Evolutionary conservation across 179 eudicot genomes (phyloP).

Genomic region (Beta macrorhiza): DNA sequence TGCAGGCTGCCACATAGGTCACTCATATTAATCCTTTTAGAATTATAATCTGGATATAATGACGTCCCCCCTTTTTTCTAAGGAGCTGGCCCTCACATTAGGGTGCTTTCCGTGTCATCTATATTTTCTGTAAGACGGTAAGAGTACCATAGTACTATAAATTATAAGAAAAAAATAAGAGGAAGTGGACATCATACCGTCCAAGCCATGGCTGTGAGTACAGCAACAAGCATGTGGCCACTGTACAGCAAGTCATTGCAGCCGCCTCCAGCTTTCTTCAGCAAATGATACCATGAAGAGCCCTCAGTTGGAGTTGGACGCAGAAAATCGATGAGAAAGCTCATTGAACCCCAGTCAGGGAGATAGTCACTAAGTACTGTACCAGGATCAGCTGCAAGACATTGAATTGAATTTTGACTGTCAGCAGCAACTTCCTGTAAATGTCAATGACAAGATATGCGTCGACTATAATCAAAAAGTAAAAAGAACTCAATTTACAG

Average conservation of each 20-base stretch:
- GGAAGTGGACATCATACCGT: slow-evolving; percentile 52
- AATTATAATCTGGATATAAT: not conserved
- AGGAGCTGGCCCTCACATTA: not conserved
- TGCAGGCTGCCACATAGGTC: too few species aligned
- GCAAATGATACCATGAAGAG: slow-evolving; percentile 71
- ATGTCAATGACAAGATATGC: not conserved
- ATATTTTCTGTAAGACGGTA: not conserved
- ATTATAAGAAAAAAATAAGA: not conserved
- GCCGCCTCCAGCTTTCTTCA: slow-evolving; percentile 93
- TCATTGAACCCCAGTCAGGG: slow-evolving; percentile 94
- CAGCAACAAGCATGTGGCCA: slow-evolving; percentile 98
- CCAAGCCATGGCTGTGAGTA: slow-evolving; percentile 99
- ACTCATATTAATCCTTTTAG: not conserved
- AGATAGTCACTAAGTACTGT: slow-evolving; percentile 47
- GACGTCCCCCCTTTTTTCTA: not conserved
- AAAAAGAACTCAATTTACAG: slow-evolving; percentile 8
- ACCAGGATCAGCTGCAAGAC: slow-evolving; percentile 56
- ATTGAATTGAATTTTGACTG: slow-evolving; percentile 3
- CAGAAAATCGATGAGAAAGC: slow-evolving; percentile 74
- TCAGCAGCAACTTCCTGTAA: slow-evolving; percentile 18
- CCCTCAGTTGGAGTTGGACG: slow-evolving; percentile 70
- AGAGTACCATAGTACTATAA: not conserved
- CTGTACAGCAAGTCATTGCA: slow-evolving; percentile 96
- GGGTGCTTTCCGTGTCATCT: not conserved
- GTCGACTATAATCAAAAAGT: not conserved